These are phyloP conservation scores for Phytophthora brassicae DNA, from an alignment of 352 stramenopile species.

Conservation along the genomic window DNA sequence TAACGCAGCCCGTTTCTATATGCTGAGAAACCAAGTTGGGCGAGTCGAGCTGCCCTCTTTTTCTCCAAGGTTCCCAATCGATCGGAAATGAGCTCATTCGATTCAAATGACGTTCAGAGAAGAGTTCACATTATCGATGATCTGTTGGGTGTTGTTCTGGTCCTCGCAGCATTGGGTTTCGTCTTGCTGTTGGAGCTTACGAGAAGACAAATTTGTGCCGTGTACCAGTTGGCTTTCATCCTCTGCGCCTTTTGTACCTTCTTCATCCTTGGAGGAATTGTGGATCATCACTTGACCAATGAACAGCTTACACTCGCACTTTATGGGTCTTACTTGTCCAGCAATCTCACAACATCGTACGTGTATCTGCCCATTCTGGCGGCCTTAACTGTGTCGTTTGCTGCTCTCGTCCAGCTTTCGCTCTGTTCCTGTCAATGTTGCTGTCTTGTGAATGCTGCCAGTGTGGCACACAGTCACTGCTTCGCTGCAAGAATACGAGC, in stretches of 20 bases:
- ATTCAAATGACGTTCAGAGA: constrained; percentile 28
- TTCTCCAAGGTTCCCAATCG: too few species aligned
- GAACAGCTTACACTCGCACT: constrained; percentile 74
- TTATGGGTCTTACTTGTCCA: constrained; percentile 58
- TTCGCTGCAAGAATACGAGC: constrained; percentile 52
- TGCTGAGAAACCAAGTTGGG: constrained; percentile 12
- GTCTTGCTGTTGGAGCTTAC: constrained; percentile 68
- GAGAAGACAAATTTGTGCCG: constrained; percentile 57
- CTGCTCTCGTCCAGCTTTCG: constrained; percentile 48
- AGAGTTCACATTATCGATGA: constrained; percentile 78
- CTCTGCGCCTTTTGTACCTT: constrained; percentile 49
- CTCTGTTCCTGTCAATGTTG: constrained; percentile 71
- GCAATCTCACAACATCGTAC: constrained; percentile 54
- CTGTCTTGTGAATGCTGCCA: constrained; percentile 44
- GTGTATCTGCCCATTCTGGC: constrained; percentile 57
- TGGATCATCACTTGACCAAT: constrained; percentile 74
- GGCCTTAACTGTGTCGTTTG: constrained; percentile 39
- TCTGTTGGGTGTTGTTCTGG: constrained; percentile 60
- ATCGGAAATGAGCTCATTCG: constrained; percentile 18
- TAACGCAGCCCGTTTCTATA: not conserved
- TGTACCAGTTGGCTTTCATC: constrained; percentile 74
- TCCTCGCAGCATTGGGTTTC: constrained; percentile 54
- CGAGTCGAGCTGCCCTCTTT: constrained; percentile 3
- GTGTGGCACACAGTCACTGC: constrained; percentile 47
- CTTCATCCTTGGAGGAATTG: constrained; percentile 68